phyloP scores from a whole-genome alignment of 805 yeast genomes.

The Metschnikowia santaceciliae region DNA sequence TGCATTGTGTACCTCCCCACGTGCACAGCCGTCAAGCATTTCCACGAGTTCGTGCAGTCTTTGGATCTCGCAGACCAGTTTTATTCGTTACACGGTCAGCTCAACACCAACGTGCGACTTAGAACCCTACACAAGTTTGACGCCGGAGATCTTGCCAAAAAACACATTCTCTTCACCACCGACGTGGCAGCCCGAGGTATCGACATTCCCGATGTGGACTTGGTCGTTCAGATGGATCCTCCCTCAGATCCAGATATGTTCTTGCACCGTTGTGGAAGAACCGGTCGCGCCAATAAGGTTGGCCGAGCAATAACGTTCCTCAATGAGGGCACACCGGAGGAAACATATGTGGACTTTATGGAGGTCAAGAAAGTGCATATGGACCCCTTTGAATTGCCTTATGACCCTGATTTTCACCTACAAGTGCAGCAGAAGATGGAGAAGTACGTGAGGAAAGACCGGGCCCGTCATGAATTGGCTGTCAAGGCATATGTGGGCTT shows the following conservation, averaged over 20 bases:
- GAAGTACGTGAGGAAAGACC: slow-evolving; percentile 65
- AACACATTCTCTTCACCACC: slow-evolving; percentile 76
- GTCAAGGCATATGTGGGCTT: slow-evolving; percentile 79
- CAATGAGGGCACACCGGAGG: slow-evolving; percentile 68
- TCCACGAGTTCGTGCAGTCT: slow-evolving; percentile 51
- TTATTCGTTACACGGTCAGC: slow-evolving; percentile 85
- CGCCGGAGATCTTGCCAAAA: slow-evolving; percentile 39
- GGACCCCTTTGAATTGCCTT: slow-evolving; percentile 32
- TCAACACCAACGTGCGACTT: slow-evolving; percentile 73
- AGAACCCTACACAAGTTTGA: slow-evolving; percentile 66
- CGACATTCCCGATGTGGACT: slow-evolving; percentile 91
- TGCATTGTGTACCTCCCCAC: slow-evolving; percentile 92
- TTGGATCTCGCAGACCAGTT: slow-evolving; percentile 35
- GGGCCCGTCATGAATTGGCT: slow-evolving; percentile 80
- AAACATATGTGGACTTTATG: slow-evolving; percentile 77
- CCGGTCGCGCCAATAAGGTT: slow-evolving; percentile 84
- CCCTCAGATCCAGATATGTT: slow-evolving; percentile 92
- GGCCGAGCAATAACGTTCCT: slow-evolving; percentile 80
- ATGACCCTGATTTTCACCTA: slow-evolving; percentile 24
- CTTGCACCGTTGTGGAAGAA: slow-evolving; percentile 90
- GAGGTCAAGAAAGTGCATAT: slow-evolving; percentile 59
- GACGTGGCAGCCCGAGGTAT: slow-evolving; percentile 99
- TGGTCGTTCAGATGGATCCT: slow-evolving; percentile 91
- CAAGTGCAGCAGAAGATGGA: slow-evolving; percentile 22
- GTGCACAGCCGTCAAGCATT: slow-evolving; percentile 76